A percentile compares a stretch with the other conserved stretches of the same genome.
phyloP scores from a whole-genome alignment of 1,284 basidiomycete species.

The Trametes versicolor region DNA sequence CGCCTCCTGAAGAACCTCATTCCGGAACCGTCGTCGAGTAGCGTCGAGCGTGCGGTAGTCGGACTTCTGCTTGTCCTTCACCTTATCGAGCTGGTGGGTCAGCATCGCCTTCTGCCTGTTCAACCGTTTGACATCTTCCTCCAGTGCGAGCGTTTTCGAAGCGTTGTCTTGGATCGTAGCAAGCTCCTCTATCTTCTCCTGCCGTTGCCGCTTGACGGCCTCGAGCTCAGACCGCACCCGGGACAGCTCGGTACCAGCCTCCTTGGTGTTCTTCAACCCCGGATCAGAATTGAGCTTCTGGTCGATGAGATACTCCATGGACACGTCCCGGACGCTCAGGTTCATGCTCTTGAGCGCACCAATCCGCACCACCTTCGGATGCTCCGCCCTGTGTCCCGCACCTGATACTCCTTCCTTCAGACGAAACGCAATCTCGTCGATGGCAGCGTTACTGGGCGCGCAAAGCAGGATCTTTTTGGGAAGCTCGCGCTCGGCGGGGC shows the following conservation, averaged over 20 bases:
- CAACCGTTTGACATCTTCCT: constrained; percentile 76
- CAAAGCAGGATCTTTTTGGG: constrained; percentile 89
- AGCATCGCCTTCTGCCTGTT: constrained; percentile 72
- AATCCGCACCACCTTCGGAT: constrained; percentile 89
- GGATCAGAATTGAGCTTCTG: constrained; percentile 70
- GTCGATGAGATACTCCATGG: constrained; percentile 89
- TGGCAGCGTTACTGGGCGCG: constrained; percentile 98
- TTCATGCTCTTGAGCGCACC: constrained; percentile 87
- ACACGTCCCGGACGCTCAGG: constrained; percentile 86
- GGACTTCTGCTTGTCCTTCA: constrained; percentile 84
- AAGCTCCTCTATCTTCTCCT: constrained; percentile 73
- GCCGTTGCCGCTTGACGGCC: constrained; percentile 67
- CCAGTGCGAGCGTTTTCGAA: constrained; percentile 58
- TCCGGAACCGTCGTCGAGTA: constrained; percentile 74
- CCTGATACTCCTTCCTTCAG: constrained; percentile 82
- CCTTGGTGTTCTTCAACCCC: constrained; percentile 49
- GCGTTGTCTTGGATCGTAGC: constrained; percentile 60
- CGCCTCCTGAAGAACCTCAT: constrained; percentile 86
- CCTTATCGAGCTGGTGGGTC: constrained; percentile 77
- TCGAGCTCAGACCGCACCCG: constrained; percentile 75
- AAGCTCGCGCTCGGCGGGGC: constrained; percentile 57
- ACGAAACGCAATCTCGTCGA: constrained; percentile 95
- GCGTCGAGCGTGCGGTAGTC: constrained; percentile 83
- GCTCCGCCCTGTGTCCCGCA: constrained; percentile 61
- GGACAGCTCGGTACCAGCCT: constrained; percentile 66